These are phyloP conservation scores for Populus hybrid DNA, from an alignment of 441 rosid genomes.

Conservation along the genomic window DNA sequence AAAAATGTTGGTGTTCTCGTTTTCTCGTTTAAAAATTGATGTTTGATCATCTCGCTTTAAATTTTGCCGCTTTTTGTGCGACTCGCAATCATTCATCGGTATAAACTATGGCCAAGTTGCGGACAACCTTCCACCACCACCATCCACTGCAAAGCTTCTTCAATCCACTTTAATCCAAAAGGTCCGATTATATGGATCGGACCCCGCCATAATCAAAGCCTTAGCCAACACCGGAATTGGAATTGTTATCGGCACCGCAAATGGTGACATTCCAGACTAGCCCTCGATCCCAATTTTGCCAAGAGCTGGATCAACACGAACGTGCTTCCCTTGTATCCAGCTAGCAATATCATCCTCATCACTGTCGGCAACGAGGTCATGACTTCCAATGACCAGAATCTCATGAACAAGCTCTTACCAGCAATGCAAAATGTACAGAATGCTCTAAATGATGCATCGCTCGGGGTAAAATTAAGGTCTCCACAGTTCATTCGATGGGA, in stretches of 20 bases:
- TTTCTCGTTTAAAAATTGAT: background rate
- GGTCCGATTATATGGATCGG: conserved; percentile 70
- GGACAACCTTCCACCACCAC: conserved; percentile 74
- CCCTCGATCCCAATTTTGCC: conserved; percentile 65
- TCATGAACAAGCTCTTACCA: too few relatives aligned
- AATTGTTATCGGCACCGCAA: conserved; percentile 61
- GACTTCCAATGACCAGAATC: conserved; percentile 46
- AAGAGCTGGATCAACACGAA: conserved; percentile 59
- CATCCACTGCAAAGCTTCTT: conserved; percentile 73
- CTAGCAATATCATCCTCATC: conserved; percentile 73
- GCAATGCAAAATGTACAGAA: too few relatives aligned
- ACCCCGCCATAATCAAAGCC: conserved; percentile 71
- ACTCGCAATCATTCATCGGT: conserved; percentile 71
- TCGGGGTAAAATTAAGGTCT: too few relatives aligned
- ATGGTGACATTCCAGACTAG: conserved; percentile 70
- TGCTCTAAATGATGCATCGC: too few relatives aligned
- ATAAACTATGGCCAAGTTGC: conserved; percentile 81
- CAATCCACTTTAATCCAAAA: conserved; percentile 71
- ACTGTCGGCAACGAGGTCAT: conserved; percentile 80
- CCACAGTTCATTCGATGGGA: too few relatives aligned
- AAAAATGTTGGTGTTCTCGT: background rate
- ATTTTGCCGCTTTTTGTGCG: conserved; percentile 18
- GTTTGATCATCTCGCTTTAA: background rate
- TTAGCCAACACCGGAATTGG: conserved; percentile 77
- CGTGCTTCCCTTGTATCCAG: conserved; percentile 69